A percentile compares a stretch with the other conserved stretches of the same genome.
Conservation (phyloP, 1,284 basidiomycete genomes). For the Lentinula novae-zelandiae region DNA sequence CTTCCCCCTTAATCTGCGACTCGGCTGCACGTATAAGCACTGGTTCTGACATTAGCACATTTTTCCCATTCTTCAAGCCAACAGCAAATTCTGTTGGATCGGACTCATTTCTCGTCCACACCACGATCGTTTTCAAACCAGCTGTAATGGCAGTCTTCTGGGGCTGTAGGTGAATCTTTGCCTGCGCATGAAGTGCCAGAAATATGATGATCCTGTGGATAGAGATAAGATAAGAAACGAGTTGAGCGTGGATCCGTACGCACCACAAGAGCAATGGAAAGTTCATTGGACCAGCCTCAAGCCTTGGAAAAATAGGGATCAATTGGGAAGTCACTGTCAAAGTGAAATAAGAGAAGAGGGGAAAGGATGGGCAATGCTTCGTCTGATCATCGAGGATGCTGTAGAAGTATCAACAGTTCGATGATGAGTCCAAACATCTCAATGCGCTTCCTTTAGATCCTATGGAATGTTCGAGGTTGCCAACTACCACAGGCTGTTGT, state of each 20-base stretch:
- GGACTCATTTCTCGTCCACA: background rate
- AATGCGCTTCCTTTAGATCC: background rate
- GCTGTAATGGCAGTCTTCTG: background rate
- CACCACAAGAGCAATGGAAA: background rate
- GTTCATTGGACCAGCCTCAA: conserved; percentile 4
- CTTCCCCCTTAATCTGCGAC: background rate
- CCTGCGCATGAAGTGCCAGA: background rate
- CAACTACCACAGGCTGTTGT: background rate
- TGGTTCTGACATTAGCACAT: background rate
- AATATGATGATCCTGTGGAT: background rate
- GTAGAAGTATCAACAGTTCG: background rate
- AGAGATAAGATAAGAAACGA: background rate
- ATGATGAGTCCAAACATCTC: background rate
- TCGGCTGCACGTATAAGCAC: background rate
- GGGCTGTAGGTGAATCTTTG: background rate
- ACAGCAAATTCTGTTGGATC: background rate
- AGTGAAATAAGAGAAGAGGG: background rate
- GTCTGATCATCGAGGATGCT: background rate
- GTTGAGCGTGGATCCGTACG: background rate
- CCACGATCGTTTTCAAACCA: background rate
- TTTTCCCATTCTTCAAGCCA: background rate
- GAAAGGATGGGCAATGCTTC: background rate
- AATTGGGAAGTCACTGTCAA: conserved; percentile 1
- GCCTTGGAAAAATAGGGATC: background rate
- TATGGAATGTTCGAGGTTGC: background rate